phyloP scores from a whole-genome alignment of 2,329 filamentous ascomycete species.

The Alternaria viburni region DNA sequence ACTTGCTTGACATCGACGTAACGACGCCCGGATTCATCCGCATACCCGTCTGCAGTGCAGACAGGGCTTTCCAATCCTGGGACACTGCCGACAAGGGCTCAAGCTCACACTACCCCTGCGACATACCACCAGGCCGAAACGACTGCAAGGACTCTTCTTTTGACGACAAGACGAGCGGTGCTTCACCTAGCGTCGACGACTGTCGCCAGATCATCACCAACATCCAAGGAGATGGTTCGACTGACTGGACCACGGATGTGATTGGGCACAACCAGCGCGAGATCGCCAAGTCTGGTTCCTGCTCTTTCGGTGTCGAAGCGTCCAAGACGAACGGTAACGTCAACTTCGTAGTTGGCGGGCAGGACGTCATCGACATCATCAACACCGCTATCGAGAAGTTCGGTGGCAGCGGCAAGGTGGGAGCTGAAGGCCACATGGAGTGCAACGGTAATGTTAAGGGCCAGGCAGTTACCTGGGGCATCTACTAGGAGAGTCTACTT shows the following conservation, averaged over 20 bases:
- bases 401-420: constrained; percentile 1
- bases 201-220: constrained; percentile 9
- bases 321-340: neutral
- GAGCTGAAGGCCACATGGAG: constrained; percentile 2
- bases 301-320: constrained; percentile 3
- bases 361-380: constrained; percentile 9
- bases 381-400: constrained; percentile 7
- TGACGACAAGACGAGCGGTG: constrained; percentile 1
- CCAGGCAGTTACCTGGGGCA: neutral
- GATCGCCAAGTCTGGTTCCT: neutral
- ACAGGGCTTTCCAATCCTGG: constrained; percentile 6
- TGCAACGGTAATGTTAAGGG: neutral
- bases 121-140: neutral
- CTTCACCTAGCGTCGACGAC: constrained; percentile 7
- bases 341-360: constrained; percentile 1
- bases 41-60: constrained; percentile 2
- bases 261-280: constrained; percentile 1
- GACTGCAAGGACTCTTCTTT: constrained; percentile 3
- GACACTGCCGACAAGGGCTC: neutral
- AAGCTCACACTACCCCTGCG: neutral
- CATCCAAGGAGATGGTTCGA: constrained; percentile 1
- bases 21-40: constrained; percentile 2
- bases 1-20: neutral
- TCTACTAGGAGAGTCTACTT: no score
- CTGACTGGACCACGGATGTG: neutral